These are phyloP conservation scores for Huntiella bhutanensis DNA, from an alignment of 2,329 filamentous ascomycete species.

Conservation along the genomic window DNA sequence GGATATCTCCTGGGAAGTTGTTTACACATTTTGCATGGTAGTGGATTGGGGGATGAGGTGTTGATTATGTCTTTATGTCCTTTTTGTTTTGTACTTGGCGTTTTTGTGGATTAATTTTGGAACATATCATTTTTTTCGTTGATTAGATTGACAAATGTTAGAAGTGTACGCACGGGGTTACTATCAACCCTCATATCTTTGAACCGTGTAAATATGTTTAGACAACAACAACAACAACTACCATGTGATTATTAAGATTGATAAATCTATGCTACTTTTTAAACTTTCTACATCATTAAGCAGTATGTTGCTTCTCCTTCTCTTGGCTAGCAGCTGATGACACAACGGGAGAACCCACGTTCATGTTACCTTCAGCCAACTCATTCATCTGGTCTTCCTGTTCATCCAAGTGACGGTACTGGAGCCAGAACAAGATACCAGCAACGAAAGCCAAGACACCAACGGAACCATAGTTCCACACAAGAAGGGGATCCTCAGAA, in stretches of 20 bases:
- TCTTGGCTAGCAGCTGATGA: background rate
- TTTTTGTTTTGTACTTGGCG: background rate
- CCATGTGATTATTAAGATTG: too few species aligned
- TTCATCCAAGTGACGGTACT: constrained; percentile 40
- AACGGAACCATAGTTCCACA: constrained; percentile 55
- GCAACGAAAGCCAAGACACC: constrained; percentile 45
- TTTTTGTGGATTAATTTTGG: background rate
- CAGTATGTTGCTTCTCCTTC: background rate
- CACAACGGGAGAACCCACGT: background rate
- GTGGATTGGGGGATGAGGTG: background rate
- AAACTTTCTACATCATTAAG: background rate
- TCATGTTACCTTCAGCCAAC: constrained; percentile 21
- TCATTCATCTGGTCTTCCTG: constrained; percentile 51
- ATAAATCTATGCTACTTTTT: background rate
- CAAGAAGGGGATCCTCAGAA: constrained; percentile 40
- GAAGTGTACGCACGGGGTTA: too few species aligned
- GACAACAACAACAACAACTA: constrained; percentile 1
- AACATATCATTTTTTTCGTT: too few species aligned
- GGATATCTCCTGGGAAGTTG: constrained; percentile 1
- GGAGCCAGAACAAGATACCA: constrained; percentile 50
- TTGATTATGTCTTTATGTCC: background rate
- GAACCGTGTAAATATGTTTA: too few species aligned
- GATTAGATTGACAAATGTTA: too few species aligned
- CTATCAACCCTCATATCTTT: too few species aligned
- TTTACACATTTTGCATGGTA: constrained; percentile 1